These are phyloP conservation scores for Arxiozyma slooffiae DNA, from an alignment of 1,139 yeast genomes.

Conservation along the genomic window DNA sequence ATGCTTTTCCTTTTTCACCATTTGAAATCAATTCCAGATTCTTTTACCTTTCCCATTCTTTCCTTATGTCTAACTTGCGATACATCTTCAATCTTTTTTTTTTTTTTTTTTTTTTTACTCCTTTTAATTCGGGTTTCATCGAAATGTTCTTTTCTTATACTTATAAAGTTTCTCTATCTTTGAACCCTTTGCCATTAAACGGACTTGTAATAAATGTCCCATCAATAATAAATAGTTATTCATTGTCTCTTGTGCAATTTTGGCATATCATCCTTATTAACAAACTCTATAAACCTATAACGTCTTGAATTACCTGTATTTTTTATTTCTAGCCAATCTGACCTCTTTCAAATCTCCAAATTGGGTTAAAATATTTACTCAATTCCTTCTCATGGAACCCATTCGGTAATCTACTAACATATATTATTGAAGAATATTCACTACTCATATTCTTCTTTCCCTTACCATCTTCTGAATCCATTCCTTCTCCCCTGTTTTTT, in stretches of 20 bases:
- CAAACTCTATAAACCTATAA: constrained; percentile 84
- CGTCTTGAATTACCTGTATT: constrained; percentile 88
- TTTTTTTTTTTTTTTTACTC: no score
- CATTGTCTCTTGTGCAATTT: constrained; percentile 89
- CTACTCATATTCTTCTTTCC: constrained; percentile 13
- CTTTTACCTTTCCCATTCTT: constrained; percentile 27
- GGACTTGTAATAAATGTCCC: constrained; percentile 74
- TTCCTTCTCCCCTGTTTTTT: no score
- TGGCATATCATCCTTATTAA: constrained; percentile 64
- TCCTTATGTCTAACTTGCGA: constrained; percentile 28
- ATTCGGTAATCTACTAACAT: constrained; percentile 85
- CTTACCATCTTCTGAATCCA: constrained; percentile 15
- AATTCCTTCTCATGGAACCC: constrained; percentile 80
- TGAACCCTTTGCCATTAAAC: constrained; percentile 39
- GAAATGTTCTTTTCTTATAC: constrained; percentile 43
- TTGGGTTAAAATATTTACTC: constrained; percentile 69
- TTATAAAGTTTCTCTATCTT: constrained; percentile 53
- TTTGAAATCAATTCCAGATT: constrained; percentile 30
- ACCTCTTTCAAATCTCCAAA: constrained; percentile 76
- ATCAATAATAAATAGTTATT: constrained; percentile 81
- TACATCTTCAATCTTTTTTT: constrained; percentile 26
- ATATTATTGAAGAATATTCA: constrained; percentile 53
- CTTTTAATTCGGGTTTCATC: constrained; percentile 39
- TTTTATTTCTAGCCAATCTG: constrained; percentile 78
- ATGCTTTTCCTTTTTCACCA: constrained; percentile 15